Percentiles rank a stretch among this genome's conserved stretches.
These are phyloP conservation scores for Ulmus americana DNA, from an alignment of 331 rosid species.

Conservation along the genomic window DNA sequence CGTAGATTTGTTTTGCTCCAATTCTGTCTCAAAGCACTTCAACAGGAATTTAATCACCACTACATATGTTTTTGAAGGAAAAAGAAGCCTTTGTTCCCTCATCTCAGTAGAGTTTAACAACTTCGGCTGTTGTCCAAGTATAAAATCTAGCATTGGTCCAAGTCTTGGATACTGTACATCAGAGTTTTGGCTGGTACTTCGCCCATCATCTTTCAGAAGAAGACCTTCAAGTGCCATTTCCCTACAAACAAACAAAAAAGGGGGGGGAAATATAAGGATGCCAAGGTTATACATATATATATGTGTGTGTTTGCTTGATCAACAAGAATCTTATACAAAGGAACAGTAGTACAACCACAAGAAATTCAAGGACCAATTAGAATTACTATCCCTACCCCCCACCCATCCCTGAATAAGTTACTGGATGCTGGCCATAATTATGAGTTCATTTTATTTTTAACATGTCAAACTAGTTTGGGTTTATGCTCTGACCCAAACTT, in stretches of 20 bases:
- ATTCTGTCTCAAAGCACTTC: slow-evolving; percentile 66
- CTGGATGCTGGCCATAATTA: too few relatives aligned
- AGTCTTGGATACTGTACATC: slow-evolving; percentile 58
- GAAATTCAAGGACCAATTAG: too few relatives aligned
- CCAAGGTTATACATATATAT: neutral
- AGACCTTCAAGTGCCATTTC: slow-evolving; percentile 95
- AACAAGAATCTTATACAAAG: too few relatives aligned
- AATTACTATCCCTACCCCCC: too few relatives aligned
- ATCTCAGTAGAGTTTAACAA: slow-evolving; percentile 56
- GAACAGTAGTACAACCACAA: too few relatives aligned
- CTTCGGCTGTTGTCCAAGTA: slow-evolving; percentile 66
- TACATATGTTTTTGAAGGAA: slow-evolving; percentile 60
- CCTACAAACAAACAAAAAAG: slow-evolving; percentile 36
- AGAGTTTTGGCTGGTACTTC: slow-evolving; percentile 28
- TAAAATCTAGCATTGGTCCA: slow-evolving; percentile 64
- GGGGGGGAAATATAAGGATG: slow-evolving; percentile 15
- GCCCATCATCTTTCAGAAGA: slow-evolving; percentile 42
- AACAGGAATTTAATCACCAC: slow-evolving; percentile 73
- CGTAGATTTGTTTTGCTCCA: slow-evolving; percentile 42
- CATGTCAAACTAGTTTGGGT: too few relatives aligned
- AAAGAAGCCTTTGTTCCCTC: slow-evolving; percentile 67
- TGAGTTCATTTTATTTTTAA: too few relatives aligned
- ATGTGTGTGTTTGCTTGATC: neutral
- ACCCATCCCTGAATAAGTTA: too few relatives aligned
- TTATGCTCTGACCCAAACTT: too few relatives aligned